Conservation (phyloP, 1,139 yeast species). For the Yamadazyma pseudoaaseri region DNA sequence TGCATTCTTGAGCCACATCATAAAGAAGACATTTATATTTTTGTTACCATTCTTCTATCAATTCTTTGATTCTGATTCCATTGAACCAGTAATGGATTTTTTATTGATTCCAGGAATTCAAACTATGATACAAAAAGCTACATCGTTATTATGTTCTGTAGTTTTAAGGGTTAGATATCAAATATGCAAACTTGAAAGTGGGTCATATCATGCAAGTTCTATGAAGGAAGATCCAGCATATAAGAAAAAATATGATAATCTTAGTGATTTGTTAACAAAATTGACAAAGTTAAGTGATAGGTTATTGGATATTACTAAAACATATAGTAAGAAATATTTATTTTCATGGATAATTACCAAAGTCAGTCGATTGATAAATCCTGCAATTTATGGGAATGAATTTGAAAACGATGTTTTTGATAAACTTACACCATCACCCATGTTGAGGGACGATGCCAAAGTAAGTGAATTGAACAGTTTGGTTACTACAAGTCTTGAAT, state of each 20-base stretch:
- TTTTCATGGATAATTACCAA: constrained; percentile 16
- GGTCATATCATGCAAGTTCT: constrained; percentile 6
- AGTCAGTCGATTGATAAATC: constrained; percentile 6
- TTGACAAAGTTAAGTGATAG: constrained; percentile 8
- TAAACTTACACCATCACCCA: constrained; percentile 7
- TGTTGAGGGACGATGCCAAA: constrained; percentile 8
- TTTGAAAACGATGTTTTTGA: constrained; percentile 8
- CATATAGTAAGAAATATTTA: constrained; percentile 14
- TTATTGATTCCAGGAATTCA: constrained; percentile 34
- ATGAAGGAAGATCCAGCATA: constrained; percentile 9
- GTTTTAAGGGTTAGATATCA: constrained; percentile 11
- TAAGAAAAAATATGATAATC: constrained; percentile 7
- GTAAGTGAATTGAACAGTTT: constrained; percentile 4
- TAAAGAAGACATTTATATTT: constrained; percentile 27
- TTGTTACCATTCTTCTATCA: constrained; percentile 29
- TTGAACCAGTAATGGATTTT: constrained; percentile 32
- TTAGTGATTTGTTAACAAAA: constrained; percentile 7
- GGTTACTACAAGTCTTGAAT: constrained; percentile 7
- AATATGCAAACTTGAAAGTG: constrained; percentile 4
- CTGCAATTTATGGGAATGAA: constrained; percentile 6
- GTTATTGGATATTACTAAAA: constrained; percentile 9
- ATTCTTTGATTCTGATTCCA: constrained; percentile 19
- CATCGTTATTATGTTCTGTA: constrained; percentile 25
- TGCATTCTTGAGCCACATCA: constrained; percentile 30
- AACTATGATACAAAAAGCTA: constrained; percentile 29